Conservation (phyloP, 2,329 filamentous ascomycete genomes). For the Botryotinia calthae region DNA sequence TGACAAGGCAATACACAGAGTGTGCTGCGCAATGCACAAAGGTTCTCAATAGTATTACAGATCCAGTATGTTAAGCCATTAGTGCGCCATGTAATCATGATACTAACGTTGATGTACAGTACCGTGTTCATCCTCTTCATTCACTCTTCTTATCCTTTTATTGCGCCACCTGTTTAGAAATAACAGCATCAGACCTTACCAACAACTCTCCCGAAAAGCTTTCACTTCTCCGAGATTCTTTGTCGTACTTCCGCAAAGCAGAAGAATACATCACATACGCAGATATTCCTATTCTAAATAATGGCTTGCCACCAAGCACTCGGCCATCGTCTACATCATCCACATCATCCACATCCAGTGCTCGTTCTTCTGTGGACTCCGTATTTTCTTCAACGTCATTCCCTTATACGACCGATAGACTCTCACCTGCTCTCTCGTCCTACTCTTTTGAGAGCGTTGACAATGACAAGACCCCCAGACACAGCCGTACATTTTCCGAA, state of each 20-base stretch:
- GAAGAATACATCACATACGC: constrained; percentile 31
- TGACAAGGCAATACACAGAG: constrained; percentile 35
- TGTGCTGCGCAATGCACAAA: constrained; percentile 35
- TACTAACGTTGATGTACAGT: constrained; percentile 23
- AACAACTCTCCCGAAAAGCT: constrained; percentile 32
- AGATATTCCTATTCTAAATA: constrained; percentile 26
- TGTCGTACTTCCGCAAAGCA: constrained; percentile 33
- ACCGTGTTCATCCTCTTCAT: constrained; percentile 34
- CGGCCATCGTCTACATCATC: constrained; percentile 23
- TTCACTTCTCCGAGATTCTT: constrained; percentile 35
- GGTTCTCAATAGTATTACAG: constrained; percentile 33
- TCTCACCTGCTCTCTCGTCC: constrained; percentile 24
- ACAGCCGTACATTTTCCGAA: constrained; percentile 17
- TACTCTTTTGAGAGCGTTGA: constrained; percentile 23
- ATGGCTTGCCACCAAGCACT: not conserved
- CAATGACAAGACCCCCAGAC: constrained; percentile 9
- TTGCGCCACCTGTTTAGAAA: constrained; percentile 35
- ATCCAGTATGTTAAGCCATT: constrained; percentile 30
- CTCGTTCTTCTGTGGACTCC: constrained; percentile 35
- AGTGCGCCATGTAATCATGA: constrained; percentile 16
- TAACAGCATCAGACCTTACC: constrained; percentile 32
- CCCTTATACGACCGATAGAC: constrained; percentile 19
- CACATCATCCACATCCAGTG: constrained; percentile 25
- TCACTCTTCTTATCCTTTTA: constrained; percentile 38
- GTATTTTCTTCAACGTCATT: constrained; percentile 32